Conservation (phyloP, 768 basidiomycete genomes). For the Porphyrellus cyaneotinctus region DNA sequence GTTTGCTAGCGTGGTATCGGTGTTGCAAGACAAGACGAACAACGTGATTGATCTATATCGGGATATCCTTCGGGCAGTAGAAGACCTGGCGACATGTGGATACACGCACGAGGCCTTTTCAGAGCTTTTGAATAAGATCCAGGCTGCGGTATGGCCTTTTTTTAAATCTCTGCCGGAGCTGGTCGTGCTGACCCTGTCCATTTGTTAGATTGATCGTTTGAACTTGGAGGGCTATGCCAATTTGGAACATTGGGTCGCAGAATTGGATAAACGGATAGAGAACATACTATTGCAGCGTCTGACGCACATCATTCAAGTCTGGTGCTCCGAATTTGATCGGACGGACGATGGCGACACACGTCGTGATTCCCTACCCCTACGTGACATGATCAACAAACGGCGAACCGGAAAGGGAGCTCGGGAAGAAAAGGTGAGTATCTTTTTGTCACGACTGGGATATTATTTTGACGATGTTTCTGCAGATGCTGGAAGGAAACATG, state of each 20-base stretch:
- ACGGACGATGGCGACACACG: slow-evolving; percentile 64
- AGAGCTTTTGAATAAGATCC: slow-evolving; percentile 71
- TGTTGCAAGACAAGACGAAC: slow-evolving; percentile 96
- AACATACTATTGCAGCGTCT: slow-evolving; percentile 72
- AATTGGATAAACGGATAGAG: slow-evolving; percentile 82
- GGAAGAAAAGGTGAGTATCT: slow-evolving; percentile 62
- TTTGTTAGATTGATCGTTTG: slow-evolving; percentile 76
- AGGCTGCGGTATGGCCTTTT: slow-evolving; percentile 63
- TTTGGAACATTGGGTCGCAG: slow-evolving; percentile 87
- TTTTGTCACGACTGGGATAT: neutral
- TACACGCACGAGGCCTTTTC: slow-evolving; percentile 83
- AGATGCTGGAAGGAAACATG: slow-evolving; percentile 75
- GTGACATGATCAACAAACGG: slow-evolving; percentile 62
- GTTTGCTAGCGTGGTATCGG: slow-evolving; percentile 88
- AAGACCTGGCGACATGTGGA: slow-evolving; percentile 82
- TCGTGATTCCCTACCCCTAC: slow-evolving; percentile 45
- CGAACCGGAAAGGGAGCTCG: slow-evolving; percentile 66
- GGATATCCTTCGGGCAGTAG: slow-evolving; percentile 79
- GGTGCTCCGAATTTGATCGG: slow-evolving; percentile 85
- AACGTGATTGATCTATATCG: slow-evolving; percentile 87
- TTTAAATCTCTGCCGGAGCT: neutral
- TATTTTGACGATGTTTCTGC: neutral
- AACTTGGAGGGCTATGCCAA: slow-evolving; percentile 96
- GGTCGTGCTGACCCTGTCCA: neutral
- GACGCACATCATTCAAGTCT: slow-evolving; percentile 72